Evolutionary conservation across 2,329 filamentous ascomycete genomes (phyloP).

Genomic region (Trichoderma breve): DNA sequence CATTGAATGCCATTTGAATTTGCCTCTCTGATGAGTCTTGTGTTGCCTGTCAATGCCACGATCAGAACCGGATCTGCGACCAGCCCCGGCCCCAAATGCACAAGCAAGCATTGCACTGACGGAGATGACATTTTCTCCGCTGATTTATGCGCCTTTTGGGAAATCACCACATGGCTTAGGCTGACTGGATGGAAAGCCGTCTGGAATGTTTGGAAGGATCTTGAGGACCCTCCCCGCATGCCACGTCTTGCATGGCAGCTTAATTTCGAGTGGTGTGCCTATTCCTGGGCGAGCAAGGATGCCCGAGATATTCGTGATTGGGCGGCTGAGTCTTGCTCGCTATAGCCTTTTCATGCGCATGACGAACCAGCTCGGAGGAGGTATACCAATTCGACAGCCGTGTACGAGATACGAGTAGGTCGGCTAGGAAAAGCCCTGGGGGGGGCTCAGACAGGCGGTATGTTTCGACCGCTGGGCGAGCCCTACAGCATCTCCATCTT

Average conservation of each 20-base stretch:
- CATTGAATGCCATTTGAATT: not conserved
- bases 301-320: not conserved
- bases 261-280: not conserved
- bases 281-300: not conserved
- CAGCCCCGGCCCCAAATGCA: not conserved
- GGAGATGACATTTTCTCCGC: not conserved
- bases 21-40: not conserved
- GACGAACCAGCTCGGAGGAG: not conserved
- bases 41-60: not conserved
- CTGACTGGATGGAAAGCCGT: not conserved
- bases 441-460: slow-evolving; percentile 4
- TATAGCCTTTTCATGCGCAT: slow-evolving; percentile 10
- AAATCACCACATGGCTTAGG: not conserved
- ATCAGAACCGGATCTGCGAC: not conserved
- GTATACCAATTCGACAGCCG: not conserved
- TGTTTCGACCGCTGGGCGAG: not conserved
- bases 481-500: not conserved
- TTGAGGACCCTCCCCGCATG: not conserved
- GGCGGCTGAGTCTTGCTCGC: not conserved
- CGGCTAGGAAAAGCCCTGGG: not conserved
- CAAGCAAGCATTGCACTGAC: not conserved
- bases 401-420: not conserved
- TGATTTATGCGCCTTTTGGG: not conserved
- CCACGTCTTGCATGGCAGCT: not conserved
- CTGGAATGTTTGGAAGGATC: not conserved